Evolutionary conservation across 345 rosid genomes (phyloP), one percentile per base, ranked within the genome.

Genomic region (Alliaria petiolata): DNA sequence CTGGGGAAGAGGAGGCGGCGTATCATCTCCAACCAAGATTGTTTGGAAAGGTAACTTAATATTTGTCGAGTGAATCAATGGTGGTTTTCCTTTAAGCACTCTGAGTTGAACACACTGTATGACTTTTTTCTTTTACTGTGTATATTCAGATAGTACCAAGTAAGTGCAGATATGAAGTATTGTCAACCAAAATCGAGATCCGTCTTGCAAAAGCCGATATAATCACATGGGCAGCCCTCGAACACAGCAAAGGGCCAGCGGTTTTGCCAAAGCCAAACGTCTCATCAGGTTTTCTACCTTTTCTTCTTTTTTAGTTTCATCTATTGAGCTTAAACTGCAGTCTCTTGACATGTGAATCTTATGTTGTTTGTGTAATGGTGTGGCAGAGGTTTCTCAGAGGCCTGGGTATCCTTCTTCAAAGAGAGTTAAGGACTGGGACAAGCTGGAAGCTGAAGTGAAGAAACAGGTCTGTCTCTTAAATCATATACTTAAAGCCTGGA

Each of bases 111-210:
- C 22, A 36, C 39, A 36, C 7, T 53, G 4, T 3, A 6, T n/a
- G 5, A 12, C 2, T 40, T 31, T 28, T 20, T 25, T 50, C 25
- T 40, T 15, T 38, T 15, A 1, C 11, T 66, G 35, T 47, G 19
- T 33, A 39, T 78, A 62, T n/a, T n/a, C 84, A 95, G 99, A 89
- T 95, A 52, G 64, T 87, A 79, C 91, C 96, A 5, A 83, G 67
- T 10, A 84, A 85, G 62, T 90, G 99, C 83, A 86, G 82, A 77
- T 84, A 74, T 42, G 62, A 65, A 6, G 89, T 95, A 62, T 65
- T 92, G 82, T 69, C 95, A 4, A 95, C 97, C 62, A 95, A 89
- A 77, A 53, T 92, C 31, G 99, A 95, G 85, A 84, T 92, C 69
- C 84, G 84, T 53, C 91, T 95, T 34, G 85, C 86, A 44, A 95